These are phyloP conservation scores for Ordospora colligata DNA, from an alignment of 371 early-diverging fungal genomes.

Conservation along the genomic window DNA sequence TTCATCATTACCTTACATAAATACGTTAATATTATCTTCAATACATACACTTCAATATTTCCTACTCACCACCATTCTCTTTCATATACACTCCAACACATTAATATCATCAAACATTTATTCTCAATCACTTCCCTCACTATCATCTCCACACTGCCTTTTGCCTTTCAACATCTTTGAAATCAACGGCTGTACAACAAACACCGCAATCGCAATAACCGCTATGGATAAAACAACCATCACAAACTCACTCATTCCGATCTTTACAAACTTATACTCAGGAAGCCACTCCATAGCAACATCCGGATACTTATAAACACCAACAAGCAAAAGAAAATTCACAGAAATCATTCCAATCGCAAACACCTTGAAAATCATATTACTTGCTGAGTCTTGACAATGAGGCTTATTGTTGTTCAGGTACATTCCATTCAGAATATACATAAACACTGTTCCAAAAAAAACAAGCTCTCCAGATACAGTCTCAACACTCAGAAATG, in stretches of 20 bases:
- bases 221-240: not conserved
- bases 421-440: slow-evolving; percentile 23
- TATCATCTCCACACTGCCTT: not conserved
- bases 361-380: not conserved
- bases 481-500: slow-evolving; percentile 1
- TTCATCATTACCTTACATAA: too few species aligned
- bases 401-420: slow-evolving; percentile 23
- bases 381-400: slow-evolving; percentile 1
- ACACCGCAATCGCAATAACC: not conserved
- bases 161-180: not conserved
- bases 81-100: too few species aligned
- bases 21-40: too few species aligned
- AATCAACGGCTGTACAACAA: not conserved
- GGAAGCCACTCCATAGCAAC: not conserved
- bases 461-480: slow-evolving; percentile 19
- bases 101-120: too few species aligned
- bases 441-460: slow-evolving; percentile 6
- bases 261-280: not conserved
- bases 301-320: not conserved
- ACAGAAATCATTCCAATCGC: not conserved
- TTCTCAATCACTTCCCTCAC: too few species aligned
- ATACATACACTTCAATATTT: too few species aligned
- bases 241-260: not conserved
- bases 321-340: not conserved
- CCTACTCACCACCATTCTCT: too few species aligned